These are phyloP conservation scores for Beta lomatogona DNA, from an alignment of 179 eudicot species.

Conservation along the genomic window DNA sequence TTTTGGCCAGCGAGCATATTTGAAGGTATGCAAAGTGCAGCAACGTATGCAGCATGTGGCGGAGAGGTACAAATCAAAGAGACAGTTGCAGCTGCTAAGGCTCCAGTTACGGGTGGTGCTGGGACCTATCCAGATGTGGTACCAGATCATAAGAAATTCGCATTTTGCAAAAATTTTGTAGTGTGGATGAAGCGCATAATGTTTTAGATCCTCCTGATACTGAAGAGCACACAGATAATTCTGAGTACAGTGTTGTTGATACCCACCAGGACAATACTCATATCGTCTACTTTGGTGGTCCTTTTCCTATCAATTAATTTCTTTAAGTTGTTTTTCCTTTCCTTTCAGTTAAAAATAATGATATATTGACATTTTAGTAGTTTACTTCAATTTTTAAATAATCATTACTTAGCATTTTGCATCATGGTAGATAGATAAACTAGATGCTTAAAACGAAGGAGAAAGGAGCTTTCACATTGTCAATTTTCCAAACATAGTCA, in stretches of 20 bases:
- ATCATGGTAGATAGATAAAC: too few relatives aligned
- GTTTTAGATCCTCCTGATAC: background rate
- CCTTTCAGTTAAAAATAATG: too few relatives aligned
- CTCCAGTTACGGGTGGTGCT: conserved; percentile 3
- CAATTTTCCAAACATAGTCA: too few relatives aligned
- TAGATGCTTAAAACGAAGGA: too few relatives aligned
- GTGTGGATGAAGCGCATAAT: background rate
- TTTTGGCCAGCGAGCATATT: background rate
- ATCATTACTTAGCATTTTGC: too few relatives aligned
- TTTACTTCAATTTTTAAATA: too few relatives aligned
- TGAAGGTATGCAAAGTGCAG: background rate
- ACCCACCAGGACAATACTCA: background rate
- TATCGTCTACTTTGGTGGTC: background rate
- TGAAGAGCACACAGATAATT: background rate
- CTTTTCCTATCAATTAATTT: background rate
- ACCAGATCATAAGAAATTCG: background rate
- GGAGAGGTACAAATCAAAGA: background rate
- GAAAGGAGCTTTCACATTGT: too few relatives aligned
- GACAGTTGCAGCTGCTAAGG: background rate
- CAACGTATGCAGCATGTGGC: background rate
- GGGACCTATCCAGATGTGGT: background rate
- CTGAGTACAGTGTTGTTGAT: background rate
- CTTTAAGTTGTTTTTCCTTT: too few relatives aligned
- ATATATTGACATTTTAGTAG: too few relatives aligned
- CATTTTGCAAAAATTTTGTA: background rate